A percentile compares a stretch with the other conserved stretches of the same genome.
These are phyloP conservation scores for Apiospora pterosperma DNA, from an alignment of 2,329 filamentous ascomycete species.

Conservation along the genomic window DNA sequence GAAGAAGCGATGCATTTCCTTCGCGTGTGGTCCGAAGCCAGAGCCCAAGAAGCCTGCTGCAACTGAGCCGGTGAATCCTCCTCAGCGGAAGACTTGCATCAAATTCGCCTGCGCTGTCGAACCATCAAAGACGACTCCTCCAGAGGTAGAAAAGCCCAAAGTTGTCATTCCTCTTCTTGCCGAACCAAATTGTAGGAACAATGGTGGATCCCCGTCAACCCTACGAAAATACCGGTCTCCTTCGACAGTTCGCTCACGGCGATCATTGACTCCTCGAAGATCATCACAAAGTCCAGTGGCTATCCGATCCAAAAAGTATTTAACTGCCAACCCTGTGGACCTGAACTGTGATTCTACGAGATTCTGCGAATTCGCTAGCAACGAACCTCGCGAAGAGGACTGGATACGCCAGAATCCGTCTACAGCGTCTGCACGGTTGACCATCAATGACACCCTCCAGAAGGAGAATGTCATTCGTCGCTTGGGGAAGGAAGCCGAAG, in stretches of 20 bases:
- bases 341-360: constrained; percentile 53
- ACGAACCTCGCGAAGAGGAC: constrained; percentile 77
- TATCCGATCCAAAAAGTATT: constrained; percentile 40
- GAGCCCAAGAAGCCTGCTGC: constrained; percentile 39
- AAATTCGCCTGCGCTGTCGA: constrained; percentile 77
- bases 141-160: constrained; percentile 24
- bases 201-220: constrained; percentile 17
- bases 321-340: constrained; percentile 48
- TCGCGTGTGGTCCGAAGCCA: constrained; percentile 74
- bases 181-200: constrained; percentile 12
- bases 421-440: constrained; percentile 67
- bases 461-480: constrained; percentile 88
- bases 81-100: constrained; percentile 59
- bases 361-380: constrained; percentile 92
- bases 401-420: constrained; percentile 73
- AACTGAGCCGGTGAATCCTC: constrained; percentile 34
- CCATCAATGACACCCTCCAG: constrained; percentile 81
- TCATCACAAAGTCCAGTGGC: constrained; percentile 35
- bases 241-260: constrained; percentile 21
- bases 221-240: constrained; percentile 27
- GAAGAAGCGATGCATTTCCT: constrained; percentile 87
- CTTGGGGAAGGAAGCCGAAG: constrained; percentile 84
- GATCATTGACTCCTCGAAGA: constrained; percentile 32
- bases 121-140: constrained; percentile 45
- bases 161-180: constrained; percentile 17